Base-by-base conservation (phyloP, 2,329 filamentous ascomycete genomes). In the Periconia digitata region DNA sequence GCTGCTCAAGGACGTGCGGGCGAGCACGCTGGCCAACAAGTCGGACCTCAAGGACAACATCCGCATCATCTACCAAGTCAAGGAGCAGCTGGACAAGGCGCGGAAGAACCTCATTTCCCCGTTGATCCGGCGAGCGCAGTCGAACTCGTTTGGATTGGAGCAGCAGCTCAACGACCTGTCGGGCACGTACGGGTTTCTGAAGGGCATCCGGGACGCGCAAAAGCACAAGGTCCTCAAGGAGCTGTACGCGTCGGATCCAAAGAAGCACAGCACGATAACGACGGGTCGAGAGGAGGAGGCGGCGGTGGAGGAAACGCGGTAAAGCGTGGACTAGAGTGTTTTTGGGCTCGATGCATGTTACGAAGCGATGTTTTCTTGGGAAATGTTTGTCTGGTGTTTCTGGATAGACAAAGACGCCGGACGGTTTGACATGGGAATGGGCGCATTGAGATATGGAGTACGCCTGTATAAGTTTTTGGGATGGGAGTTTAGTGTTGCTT, bases 1-100 rank as follows among this genome's bases (percentile, higher is more conserved):
- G 42, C 79, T 96, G 1, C 82, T 97, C 20, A 82, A 80, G 42
- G 87, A 86, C 56, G 87, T 97, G 47, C 85, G 91, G 54, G 83
- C 87, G 49, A 88, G 87, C 62, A 96, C 92, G 1, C 85, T 96
- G 20, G 83, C 84, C 52, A 95, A 96, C 75, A 96, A 96, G 73
- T 84, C 85, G 54, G 81, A 95, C 29, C 80, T 97, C 8, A 84
- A 94, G 55, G 87, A 91, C 61, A 92, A 96, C 71, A 94, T 95
- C 62, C 85, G 87, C 51, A 87, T 89, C 53, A 81, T 97, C 34
- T 79, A 94, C 45, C 87, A 87, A 2, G 80, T 97, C 35, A 94
- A 95, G 68, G 86, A 89, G 10, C 92, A 89, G 58, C 81, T 97
- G 15, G 92, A 96, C 74, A 86, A 81, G n/a, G 76, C 96, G 40